Evolutionary conservation across 2,329 filamentous ascomycete genomes (phyloP), one percentile per base, ranked within the genome.

Genomic region (Fusarium palustre): DNA sequence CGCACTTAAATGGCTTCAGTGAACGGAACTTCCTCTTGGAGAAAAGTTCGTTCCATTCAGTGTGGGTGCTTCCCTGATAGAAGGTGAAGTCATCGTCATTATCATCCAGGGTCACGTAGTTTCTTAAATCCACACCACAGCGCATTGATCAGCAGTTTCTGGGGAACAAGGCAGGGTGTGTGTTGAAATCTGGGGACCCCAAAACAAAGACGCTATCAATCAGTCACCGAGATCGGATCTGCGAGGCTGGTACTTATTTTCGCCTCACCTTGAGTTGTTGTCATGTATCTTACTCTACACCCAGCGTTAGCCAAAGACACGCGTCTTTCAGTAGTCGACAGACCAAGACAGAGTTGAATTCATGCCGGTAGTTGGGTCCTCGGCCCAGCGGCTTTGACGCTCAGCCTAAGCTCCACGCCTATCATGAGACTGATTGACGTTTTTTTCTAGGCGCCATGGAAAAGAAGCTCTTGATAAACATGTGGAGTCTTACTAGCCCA

Each of bases 321-420:
- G 53, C 50, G 57, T 42, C 43, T 16, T n/a, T n/a, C n/a, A n/a
- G n/a, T 28, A 48, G 31, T 46, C 22, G 31, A 16, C 24, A 56
- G 36, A 46, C 38, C 22, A 45, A 55, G 54, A 58, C 46, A 55
- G 36, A 66, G 18, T 18, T 42, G 39, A 49, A 31, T 42, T 38
- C 28, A 58, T 47, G 56, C 65, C 67, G 71, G 69, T 55, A 74
- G 65, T 66, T 56, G 59, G 36, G 38, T 54, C 58, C 59, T 74
- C 71, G 71, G 71, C 24, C 62, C 65, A 74, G 67, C 62, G 71
- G 71, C 69, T 69, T 58, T 72, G 71, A 61, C 56, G 55, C 58
- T 55, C 60, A 47, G 46, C 53, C 66, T 59, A 15, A 42, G 39
- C 45, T 49, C 45, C 71, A 70, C 67, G 59, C 58, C 69, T 66